Base-by-base conservation (phyloP, 1,284 basidiomycete genomes). In the Erythrobasidium hasegawianum region DNA sequence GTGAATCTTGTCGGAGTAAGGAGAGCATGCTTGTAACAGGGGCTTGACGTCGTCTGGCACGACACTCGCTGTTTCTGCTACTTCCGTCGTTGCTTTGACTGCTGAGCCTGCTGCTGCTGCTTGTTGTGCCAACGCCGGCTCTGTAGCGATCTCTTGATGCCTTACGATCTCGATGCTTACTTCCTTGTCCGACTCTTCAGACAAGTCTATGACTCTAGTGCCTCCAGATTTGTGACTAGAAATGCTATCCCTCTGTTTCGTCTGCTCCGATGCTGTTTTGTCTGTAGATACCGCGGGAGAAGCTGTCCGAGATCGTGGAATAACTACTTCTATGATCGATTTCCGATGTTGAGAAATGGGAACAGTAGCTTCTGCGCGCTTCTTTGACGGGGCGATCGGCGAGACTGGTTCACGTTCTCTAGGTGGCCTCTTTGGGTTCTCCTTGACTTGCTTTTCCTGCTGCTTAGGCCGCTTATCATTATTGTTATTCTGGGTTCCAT, bases 11-110 rank as follows among this genome's bases (percentile, higher is more conserved):
- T 10, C 11, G 11, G 33, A 33, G 11, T 33, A 33, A 33, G 33
- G 33, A 33, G 24, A 22, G 40, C 61, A 43, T 2, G 41, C 53
- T 22, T n/a, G 2, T 13, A 47, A 14, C 14, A 52, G 22, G 16
- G 66, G 52, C 33, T 14, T 20, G 14, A 60, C 22, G 18, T 49
- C 58, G 24, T 60, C 58, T 11, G 33, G 33, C 5, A 33, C 33
- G 33, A 33, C 4, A 11, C n/a, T n/a, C n/a, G n/a, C n/a, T n/a
- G 14, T n/a, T n/a, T 47, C n/a, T 47, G n/a, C 22, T n/a, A n/a
- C 45, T n/a, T 47, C n/a, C 14, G n/a, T 24, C 45, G 5, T 33
- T 5, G 33, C 5, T 33, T 11, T 4, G 33, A 33, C 33, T n/a
- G n/a, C n/a, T n/a, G n/a, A n/a, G n/a, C n/a, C n/a, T n/a, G n/a